These are phyloP conservation scores for Sungouiozyma ichnusensis DNA, from an alignment of 805 yeast species.

Conservation along the genomic window DNA sequence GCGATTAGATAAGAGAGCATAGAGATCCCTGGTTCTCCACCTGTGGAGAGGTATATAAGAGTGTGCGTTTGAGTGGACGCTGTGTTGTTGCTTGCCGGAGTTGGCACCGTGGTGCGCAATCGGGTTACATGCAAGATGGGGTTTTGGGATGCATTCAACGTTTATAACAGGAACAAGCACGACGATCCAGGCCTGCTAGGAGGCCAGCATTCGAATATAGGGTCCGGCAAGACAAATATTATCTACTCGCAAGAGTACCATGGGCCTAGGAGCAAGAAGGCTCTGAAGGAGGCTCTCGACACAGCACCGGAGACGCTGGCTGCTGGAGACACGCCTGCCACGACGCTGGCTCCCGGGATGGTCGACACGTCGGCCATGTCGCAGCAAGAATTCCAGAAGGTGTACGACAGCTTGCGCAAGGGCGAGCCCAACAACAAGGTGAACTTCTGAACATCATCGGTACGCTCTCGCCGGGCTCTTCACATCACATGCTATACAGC, in stretches of 20 bases:
- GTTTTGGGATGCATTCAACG: slow-evolving; percentile 26
- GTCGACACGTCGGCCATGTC: slow-evolving; percentile 14
- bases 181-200: slow-evolving; percentile 14
- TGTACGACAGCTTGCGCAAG: slow-evolving; percentile 13
- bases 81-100: too few relatives aligned
- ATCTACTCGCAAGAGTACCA: slow-evolving; percentile 16
- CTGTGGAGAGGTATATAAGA: too few relatives aligned
- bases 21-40: too few relatives aligned
- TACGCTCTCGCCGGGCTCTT: too few relatives aligned
- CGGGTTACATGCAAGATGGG: slow-evolving; percentile 7
- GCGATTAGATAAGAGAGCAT: too few relatives aligned
- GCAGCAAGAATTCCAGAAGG: slow-evolving; percentile 15
- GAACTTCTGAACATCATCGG: slow-evolving; percentile 9
- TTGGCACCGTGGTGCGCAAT: too few relatives aligned
- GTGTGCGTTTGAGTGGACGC: too few relatives aligned
- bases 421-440: slow-evolving; percentile 24
- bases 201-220: slow-evolving; percentile 13
- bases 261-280: slow-evolving; percentile 6
- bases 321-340: neutral
- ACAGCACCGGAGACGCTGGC: neutral
- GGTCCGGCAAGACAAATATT: slow-evolving; percentile 12
- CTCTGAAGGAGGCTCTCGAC: neutral
- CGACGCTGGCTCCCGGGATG: slow-evolving; percentile 1
- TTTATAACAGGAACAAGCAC: slow-evolving; percentile 26
- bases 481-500: too few relatives aligned